These are phyloP conservation scores for Rhynchosporium agropyri DNA, from an alignment of 2,329 filamentous ascomycete genomes.

Conservation along the genomic window DNA sequence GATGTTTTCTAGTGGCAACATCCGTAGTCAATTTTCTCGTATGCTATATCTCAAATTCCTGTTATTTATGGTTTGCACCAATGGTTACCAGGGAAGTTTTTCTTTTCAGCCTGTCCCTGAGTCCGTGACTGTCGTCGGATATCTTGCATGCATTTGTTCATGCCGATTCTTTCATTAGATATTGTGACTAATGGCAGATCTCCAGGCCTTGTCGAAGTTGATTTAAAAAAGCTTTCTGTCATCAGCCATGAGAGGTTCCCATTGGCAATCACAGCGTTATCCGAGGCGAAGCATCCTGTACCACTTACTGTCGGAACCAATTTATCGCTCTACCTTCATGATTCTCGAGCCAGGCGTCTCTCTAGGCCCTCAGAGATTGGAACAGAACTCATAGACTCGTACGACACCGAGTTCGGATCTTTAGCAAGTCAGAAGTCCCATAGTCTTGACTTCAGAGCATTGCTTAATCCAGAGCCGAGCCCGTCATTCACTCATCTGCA, in stretches of 20 bases:
- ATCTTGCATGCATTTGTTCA: neutral
- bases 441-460: constrained; percentile 35
- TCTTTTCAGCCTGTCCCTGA: too few species aligned
- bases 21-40: too few species aligned
- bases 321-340: constrained; percentile 79
- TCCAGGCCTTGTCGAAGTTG: constrained; percentile 73
- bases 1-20: too few species aligned
- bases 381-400: constrained; percentile 34
- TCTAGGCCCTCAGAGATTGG: constrained; percentile 33
- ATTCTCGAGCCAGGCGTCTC: constrained; percentile 58
- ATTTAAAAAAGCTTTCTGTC: constrained; percentile 72
- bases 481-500: constrained; percentile 71
- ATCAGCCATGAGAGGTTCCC: constrained; percentile 73
- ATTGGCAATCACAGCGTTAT: constrained; percentile 82
- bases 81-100: too few species aligned
- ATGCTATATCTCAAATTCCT: too few species aligned
- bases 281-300: constrained; percentile 63
- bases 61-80: too few species aligned
- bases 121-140: neutral
- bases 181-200: constrained; percentile 28
- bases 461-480: constrained; percentile 51
- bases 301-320: constrained; percentile 86
- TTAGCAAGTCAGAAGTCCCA: constrained; percentile 19
- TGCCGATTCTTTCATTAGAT: neutral
- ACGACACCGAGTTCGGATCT: constrained; percentile 36